phyloP scores from a whole-genome alignment of 1,284 basidiomycete species.

The Leccinum fuscescens region DNA sequence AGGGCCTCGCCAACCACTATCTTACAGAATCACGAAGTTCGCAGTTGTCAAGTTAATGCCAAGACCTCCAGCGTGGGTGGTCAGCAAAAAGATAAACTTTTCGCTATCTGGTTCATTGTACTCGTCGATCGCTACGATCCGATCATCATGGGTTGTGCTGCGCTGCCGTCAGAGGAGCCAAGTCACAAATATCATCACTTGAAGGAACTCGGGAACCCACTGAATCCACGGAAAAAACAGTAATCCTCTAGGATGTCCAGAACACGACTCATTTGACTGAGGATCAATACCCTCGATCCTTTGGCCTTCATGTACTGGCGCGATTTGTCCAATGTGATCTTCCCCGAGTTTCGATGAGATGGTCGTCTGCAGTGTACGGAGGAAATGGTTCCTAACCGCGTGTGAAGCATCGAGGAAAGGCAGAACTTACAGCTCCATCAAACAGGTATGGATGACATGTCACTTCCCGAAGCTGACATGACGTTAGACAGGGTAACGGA shows the following conservation, averaged over 20 bases:
- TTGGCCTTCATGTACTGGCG: constrained; percentile 87
- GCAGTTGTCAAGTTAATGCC: constrained; percentile 97
- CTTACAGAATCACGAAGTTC: constrained; percentile 96
- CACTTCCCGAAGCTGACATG: constrained; percentile 64
- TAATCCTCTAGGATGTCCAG: constrained; percentile 97
- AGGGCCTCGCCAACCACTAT: constrained; percentile 80
- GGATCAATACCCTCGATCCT: constrained; percentile 94
- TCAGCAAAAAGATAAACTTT: constrained; percentile 96
- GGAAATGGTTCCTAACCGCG: constrained; percentile 83
- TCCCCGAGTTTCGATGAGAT: constrained; percentile 94
- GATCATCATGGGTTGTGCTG: constrained; percentile 93
- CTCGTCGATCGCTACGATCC: constrained; percentile 94
- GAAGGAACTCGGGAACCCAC: constrained; percentile 46
- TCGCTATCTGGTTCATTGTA: constrained; percentile 96
- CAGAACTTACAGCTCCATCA: constrained; percentile 69
- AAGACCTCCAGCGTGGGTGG: constrained; percentile 96
- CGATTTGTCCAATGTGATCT: constrained; percentile 96
- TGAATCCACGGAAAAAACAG: constrained; percentile 88
- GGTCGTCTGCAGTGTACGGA: constrained; percentile 98
- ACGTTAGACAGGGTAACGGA: constrained; percentile 6
- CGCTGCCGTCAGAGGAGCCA: constrained; percentile 62
- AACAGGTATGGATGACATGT: constrained; percentile 86
- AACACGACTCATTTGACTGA: constrained; percentile 98
- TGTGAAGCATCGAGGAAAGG: not conserved
- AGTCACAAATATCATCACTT: not conserved